Base-by-base conservation (phyloP, 352 stramenopile genomes). In the Pythium pyrilobum region DNA sequence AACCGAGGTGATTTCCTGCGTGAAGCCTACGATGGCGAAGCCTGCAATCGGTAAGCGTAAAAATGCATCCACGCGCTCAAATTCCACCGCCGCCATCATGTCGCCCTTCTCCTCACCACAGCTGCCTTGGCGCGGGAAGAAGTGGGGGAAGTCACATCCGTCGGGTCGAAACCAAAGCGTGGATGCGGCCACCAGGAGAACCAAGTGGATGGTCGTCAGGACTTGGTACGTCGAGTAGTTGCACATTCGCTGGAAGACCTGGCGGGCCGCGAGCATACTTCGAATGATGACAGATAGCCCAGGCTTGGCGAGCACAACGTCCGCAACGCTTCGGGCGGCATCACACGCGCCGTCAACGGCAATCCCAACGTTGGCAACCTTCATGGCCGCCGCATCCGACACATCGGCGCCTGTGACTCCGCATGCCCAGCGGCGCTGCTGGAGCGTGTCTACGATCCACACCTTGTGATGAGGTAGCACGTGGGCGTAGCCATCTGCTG, bases 161-260 rank as follows among this genome's bases (percentile, higher is more conserved):
- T 84, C 77, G 33, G 89, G 85, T 53, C 94, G 80, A 66, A 98
- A 84, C 12, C 87, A 71, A 45, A 97, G 69, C 44, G 97, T 85
- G 15, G 89, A 89, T 60, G 98, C 81, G 65, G 96, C 93, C 69
- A 98, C 94, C 69, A 98, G 98, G 48, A 96, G 60, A 20, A 98
- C 62, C 27, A 98, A 69, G 56, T 98, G 87, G 40, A 98, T 75
- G 21, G 86, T 97, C 56, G 74, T 89, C 38, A 91, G 85, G 62
- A 97, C 93, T 34, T 91, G 84, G 71, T 98, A 98, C 40, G 86
- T 96, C 64, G 97, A 81, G 70, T 97, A 98, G 68, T 96, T 97
- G 48, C 66, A 77, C 69, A 99, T 97, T 39, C 95, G 87, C 55
- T 90, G 75, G 68, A 98, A 98, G 57, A 98, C 97, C 51, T 90